These are phyloP conservation scores for Saussurea involucrata DNA, from an alignment of 129 eudicot species.

Conservation along the genomic window DNA sequence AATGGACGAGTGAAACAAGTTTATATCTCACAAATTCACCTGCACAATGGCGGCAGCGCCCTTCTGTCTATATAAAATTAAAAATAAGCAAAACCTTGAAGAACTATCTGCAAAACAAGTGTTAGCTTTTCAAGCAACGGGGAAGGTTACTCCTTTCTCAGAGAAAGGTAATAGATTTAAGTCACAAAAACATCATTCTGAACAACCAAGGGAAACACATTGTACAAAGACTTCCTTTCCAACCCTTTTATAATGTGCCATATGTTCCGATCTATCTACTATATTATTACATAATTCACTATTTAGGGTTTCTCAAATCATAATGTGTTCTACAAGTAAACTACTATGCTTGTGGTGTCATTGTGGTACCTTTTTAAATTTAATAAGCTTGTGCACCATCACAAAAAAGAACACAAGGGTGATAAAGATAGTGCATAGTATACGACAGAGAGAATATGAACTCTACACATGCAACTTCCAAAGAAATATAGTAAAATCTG, in stretches of 20 bases:
- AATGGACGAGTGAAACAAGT: background rate
- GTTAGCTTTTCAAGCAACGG: background rate
- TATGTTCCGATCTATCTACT: background rate
- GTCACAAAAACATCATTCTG: background rate
- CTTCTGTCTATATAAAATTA: background rate
- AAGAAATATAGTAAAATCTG: background rate
- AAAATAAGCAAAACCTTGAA: background rate
- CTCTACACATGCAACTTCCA: background rate
- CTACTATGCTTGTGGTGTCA: background rate
- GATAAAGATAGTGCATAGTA: background rate
- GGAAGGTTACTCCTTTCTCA: background rate
- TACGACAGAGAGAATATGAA: background rate
- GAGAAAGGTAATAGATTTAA: background rate
- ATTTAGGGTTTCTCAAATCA: background rate
- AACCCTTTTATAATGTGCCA: background rate
- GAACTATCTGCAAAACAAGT: background rate
- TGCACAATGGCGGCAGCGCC: background rate
- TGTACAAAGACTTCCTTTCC: background rate
- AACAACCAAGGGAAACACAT: background rate
- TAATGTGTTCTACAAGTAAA: background rate
- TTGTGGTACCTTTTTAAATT: background rate
- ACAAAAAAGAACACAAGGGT: background rate
- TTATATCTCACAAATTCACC: background rate
- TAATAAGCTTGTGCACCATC: slow-evolving; percentile 5
- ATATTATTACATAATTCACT: background rate